Conservation (phyloP, 2,329 filamentous ascomycete species). For the Geosmithia flava region DNA sequence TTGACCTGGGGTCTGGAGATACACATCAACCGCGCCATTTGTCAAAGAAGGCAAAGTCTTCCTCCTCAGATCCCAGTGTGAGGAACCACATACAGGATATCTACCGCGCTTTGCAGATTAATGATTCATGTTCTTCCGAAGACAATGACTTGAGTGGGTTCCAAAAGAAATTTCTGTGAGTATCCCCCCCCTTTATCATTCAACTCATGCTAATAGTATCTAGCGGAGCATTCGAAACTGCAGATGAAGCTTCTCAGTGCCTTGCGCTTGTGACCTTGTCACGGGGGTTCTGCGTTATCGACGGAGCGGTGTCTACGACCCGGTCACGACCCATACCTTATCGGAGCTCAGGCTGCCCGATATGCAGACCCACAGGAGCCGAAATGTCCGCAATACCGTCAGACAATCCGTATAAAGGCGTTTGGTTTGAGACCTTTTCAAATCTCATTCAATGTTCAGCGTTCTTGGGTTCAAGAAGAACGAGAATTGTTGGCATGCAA, state of each 20-base stretch:
- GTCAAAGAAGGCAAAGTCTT: background rate
- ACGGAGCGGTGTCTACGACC: background rate
- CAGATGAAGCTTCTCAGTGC: slow-evolving; percentile 37
- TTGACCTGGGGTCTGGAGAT: slow-evolving; percentile 10
- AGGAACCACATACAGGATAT: background rate
- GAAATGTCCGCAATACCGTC: background rate
- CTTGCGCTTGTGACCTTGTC: slow-evolving; percentile 27
- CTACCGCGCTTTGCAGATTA: background rate
- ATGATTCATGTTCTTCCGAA: background rate
- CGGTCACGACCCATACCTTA: background rate
- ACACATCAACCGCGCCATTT: background rate
- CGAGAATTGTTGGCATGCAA: slow-evolving; percentile 60
- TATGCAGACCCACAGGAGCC: slow-evolving; percentile 10
- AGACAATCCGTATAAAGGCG: background rate
- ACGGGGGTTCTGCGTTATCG: slow-evolving; percentile 23
- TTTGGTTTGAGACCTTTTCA: slow-evolving; percentile 17
- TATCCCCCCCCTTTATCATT: background rate
- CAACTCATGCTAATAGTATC: background rate
- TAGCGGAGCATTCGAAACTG: slow-evolving; percentile 27
- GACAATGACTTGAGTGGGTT: background rate
- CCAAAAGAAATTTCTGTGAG: background rate
- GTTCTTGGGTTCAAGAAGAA: slow-evolving; percentile 42
- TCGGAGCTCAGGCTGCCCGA: background rate
- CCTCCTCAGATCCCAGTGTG: background rate
- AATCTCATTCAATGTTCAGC: slow-evolving; percentile 28